These are phyloP conservation scores for Cyclostephanos tholiformis DNA, from an alignment of 108 stramenopile genomes.

Conservation along the genomic window DNA sequence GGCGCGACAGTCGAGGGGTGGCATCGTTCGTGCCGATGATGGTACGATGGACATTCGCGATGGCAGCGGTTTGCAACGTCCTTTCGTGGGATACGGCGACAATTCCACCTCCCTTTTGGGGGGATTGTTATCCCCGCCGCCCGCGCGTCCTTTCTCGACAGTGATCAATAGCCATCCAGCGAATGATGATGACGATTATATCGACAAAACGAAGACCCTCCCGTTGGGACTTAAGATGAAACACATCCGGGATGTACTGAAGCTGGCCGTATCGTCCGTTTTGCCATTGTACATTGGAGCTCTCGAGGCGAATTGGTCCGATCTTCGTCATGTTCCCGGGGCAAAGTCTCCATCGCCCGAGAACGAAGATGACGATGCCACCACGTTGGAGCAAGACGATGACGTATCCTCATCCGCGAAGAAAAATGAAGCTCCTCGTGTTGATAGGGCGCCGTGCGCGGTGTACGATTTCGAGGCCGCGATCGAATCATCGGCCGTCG, in stretches of 20 bases:
- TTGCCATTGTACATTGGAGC: constrained; percentile 38
- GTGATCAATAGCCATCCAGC: neutral
- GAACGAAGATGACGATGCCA: constrained; percentile 1
- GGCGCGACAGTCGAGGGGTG: neutral
- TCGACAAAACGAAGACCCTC: constrained; percentile 6
- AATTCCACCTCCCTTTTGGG: constrained; percentile 13
- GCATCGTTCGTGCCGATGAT: neutral
- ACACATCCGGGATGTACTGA: constrained; percentile 39
- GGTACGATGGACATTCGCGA: neutral
- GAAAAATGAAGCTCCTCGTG: neutral
- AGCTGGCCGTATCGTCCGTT: constrained; percentile 37
- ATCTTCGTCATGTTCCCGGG: neutral
- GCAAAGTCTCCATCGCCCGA: too few relatives aligned
- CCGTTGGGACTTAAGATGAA: constrained; percentile 28
- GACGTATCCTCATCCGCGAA: neutral
- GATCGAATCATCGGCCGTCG: constrained; percentile 3
- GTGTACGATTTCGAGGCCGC: constrained; percentile 49
- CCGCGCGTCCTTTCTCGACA: neutral
- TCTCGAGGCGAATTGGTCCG: constrained; percentile 6
- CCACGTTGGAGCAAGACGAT: neutral
- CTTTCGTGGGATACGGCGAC: neutral
- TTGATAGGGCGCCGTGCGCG: constrained; percentile 20
- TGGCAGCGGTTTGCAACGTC: neutral
- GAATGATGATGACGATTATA: neutral
- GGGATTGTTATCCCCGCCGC: constrained; percentile 24